phyloP scores from a whole-genome alignment of 139 green algal species.

The Pedinophyceae sp. region DNA sequence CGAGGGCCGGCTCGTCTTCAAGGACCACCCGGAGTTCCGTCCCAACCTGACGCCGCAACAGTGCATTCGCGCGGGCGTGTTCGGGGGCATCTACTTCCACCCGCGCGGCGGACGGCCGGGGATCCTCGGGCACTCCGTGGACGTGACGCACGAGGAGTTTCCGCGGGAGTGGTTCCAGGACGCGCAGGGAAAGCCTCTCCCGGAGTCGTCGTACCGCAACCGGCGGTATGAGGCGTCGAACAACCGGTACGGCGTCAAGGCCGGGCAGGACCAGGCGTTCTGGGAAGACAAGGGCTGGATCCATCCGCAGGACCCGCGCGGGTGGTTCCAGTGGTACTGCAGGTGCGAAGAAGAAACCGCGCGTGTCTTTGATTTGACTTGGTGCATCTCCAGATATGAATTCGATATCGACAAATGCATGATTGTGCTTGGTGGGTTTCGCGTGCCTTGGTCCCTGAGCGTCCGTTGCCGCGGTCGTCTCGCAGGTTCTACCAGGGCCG shows the following conservation, averaged over 20 bases:
- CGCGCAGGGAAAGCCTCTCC: too few species aligned
- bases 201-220: conserved; percentile 13
- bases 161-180: conserved; percentile 33
- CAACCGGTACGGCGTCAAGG: conserved; percentile 36
- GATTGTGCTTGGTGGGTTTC: too few species aligned
- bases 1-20: conserved; percentile 21
- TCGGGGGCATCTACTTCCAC: conserved; percentile 40
- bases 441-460: too few species aligned
- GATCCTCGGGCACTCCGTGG: conserved; percentile 14
- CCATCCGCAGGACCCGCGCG: conserved; percentile 16
- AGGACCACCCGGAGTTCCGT: conserved; percentile 25
- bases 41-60: conserved; percentile 24
- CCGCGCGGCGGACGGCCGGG: conserved; percentile 25
- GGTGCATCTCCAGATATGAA: too few species aligned
- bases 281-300: conserved; percentile 36
- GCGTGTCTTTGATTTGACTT: conserved; percentile 3
- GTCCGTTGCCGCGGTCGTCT: too few species aligned
- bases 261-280: conserved; percentile 31
- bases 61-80: conserved; percentile 28
- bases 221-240: conserved; percentile 14
- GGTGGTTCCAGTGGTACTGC: conserved; percentile 46
- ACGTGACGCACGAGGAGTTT: conserved; percentile 22
- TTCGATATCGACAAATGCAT: too few species aligned
- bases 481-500: conserved; percentile 16
- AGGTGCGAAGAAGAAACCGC: conserved; percentile 17